phyloP scores from a whole-genome alignment of 768 basidiomycete genomes.

The Pleurotus salmoneostramineus region DNA sequence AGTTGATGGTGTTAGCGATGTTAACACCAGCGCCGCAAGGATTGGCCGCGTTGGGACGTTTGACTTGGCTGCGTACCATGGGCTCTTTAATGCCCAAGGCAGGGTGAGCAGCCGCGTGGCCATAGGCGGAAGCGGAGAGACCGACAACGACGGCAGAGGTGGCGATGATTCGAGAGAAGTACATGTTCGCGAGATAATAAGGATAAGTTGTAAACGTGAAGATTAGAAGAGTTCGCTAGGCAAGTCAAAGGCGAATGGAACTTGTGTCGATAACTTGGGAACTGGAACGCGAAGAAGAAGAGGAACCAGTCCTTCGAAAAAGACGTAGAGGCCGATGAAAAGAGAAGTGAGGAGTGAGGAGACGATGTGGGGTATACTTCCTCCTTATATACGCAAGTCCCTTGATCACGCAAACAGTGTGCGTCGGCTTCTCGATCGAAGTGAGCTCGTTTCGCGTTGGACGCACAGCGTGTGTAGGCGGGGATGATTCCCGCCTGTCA shows the following conservation, averaged over 20 bases:
- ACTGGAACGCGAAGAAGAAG: not conserved
- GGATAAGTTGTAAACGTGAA: not conserved
- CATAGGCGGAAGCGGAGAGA: slow-evolving; percentile 30
- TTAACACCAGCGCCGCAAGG: slow-evolving; percentile 39
- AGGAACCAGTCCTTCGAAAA: slow-evolving; percentile 3
- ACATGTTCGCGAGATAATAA: not conserved
- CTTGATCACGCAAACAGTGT: not conserved
- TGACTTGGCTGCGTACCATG: slow-evolving; percentile 28
- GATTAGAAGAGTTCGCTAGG: no score
- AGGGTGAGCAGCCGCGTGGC: slow-evolving; percentile 39
- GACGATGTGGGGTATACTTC: not conserved
- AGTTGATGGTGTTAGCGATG: slow-evolving; percentile 35
- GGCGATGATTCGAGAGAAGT: slow-evolving; percentile 23
- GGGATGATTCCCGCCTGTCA: no score
- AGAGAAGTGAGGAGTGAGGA: not conserved
- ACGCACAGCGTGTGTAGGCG: no score
- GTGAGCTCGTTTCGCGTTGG: no score
- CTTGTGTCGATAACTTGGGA: not conserved
- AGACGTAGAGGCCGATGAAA: slow-evolving; percentile 1
- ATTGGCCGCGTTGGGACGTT: slow-evolving; percentile 22
- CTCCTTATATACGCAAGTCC: not conserved
- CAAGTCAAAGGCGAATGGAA: no score
- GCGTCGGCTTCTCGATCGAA: no score
- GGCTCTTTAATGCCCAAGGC: slow-evolving; percentile 32
- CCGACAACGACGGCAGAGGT: slow-evolving; percentile 26